Percentiles rank a stretch among this genome's conserved stretches.
Conservation (phyloP, 73 alveolate species). For the Tetrahymena elliotti region DNA sequence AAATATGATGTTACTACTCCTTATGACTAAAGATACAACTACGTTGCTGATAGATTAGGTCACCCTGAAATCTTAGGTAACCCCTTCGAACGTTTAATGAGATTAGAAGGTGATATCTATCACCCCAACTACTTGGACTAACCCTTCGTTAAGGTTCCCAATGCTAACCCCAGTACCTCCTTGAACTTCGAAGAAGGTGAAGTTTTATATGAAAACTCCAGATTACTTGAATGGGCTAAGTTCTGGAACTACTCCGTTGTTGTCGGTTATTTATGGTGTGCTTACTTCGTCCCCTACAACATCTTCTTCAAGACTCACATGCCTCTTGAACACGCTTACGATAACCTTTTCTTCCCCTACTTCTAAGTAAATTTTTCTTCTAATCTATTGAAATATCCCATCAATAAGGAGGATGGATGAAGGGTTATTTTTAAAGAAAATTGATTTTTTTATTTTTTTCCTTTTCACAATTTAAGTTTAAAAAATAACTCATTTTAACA, state of each 20-base stretch:
- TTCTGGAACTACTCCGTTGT: constrained; percentile 58
- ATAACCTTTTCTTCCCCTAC: constrained; percentile 31
- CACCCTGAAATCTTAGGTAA: constrained; percentile 68
- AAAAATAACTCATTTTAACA: too few relatives aligned
- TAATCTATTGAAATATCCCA: too few relatives aligned
- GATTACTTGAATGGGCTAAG: constrained; percentile 67
- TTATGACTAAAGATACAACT: constrained; percentile 76
- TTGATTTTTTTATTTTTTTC: too few relatives aligned
- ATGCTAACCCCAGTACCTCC: constrained; percentile 75
- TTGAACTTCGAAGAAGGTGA: constrained; percentile 78
- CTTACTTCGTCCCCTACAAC: constrained; percentile 30
- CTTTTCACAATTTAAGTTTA: too few relatives aligned
- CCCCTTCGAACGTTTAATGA: constrained; percentile 63
- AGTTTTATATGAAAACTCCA: constrained; percentile 66
- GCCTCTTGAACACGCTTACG: constrained; percentile 16
- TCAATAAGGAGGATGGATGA: too few relatives aligned
- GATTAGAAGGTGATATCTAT: constrained; percentile 68
- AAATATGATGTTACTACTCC: constrained; percentile 76
- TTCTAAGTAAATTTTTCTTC: not conserved
- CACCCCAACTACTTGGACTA: constrained; percentile 74
- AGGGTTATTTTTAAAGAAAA: too few relatives aligned
- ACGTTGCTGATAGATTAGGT: constrained; percentile 80
- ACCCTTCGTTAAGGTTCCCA: constrained; percentile 81
- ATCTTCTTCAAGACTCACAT: constrained; percentile 19
- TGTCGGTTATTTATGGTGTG: constrained; percentile 45